These are phyloP conservation scores for Mycosphaerella sp. DNA, from an alignment of 2,329 filamentous ascomycete genomes.

Conservation along the genomic window DNA sequence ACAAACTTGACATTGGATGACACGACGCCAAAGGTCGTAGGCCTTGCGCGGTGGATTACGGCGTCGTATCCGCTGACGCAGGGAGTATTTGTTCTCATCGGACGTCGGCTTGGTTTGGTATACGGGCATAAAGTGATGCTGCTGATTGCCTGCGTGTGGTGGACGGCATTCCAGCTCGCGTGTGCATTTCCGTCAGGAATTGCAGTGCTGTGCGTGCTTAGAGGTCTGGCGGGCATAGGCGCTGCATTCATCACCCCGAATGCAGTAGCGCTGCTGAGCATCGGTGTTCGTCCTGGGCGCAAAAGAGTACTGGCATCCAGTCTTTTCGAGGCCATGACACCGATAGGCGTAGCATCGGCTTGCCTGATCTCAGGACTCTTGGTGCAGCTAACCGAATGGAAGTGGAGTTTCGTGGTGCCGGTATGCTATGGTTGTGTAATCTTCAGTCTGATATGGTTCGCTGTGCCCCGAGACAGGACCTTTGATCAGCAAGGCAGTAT, in stretches of 20 bases:
- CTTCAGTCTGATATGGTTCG: background rate
- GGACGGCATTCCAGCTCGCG: constrained; percentile 7
- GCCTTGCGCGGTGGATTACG: constrained; percentile 10
- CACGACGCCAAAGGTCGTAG: background rate
- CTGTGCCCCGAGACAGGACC: constrained; percentile 1
- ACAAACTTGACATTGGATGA: background rate
- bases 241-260: constrained; percentile 6
- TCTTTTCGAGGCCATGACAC: constrained; percentile 1
- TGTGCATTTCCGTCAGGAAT: constrained; percentile 5
- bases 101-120: constrained; percentile 6
- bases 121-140: constrained; percentile 16
- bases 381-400: constrained; percentile 8
- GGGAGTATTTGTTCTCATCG: constrained; percentile 11
- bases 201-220: constrained; percentile 1
- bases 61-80: constrained; percentile 14
- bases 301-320: constrained; percentile 2
- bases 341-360: background rate
- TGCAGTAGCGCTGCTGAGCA: constrained; percentile 8
- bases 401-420: constrained; percentile 11
- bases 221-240: constrained; percentile 8
- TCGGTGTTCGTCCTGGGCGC: constrained; percentile 1
- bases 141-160: constrained; percentile 8
- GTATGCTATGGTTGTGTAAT: background rate
- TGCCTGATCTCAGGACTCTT: constrained; percentile 7
- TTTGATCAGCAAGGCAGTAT: background rate